Base-by-base conservation (phyloP, 768 basidiomycete species). In the Hysterangium stoloniferum region DNA sequence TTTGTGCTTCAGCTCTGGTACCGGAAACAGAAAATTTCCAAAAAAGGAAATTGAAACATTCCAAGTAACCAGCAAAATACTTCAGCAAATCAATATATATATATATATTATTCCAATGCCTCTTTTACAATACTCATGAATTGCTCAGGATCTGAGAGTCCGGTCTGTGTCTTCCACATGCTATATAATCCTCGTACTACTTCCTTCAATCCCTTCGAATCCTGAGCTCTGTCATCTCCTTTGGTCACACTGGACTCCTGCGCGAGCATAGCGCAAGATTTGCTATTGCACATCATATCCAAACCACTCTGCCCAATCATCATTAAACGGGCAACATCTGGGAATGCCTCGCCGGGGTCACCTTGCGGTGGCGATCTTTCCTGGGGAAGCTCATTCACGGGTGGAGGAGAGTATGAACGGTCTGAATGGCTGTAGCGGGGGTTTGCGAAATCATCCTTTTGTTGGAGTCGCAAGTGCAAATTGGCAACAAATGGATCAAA, bases 141-240 rank as follows among this genome's bases (percentile, higher is more conserved):
- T 2, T 17, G 9, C 32, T 19, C 49, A 11, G 29, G 38, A 40
- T 41, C 31, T 6, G 15, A 19, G 7, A 40, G 20, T 40, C 27
- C 25, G 4, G 49, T 29, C 19, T 40, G 25, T 29, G 71, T 58
- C 59, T 66, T 76, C 83, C 84, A 85, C 19, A 85, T 70, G 25
- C 62, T 67, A 61, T 77, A 84, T 34, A 86, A 61, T 1, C 78
- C 75, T 52, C 68, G 71, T 43, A 84, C 72, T 28, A 74, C 71
- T 32, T 77, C 72, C 34, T 67, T 71, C 40, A 85, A 63, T 17
- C 75, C 71, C 45, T 55, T 28, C 34, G 22, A 27, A 34, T 41
- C 22, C 46, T 36, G 29, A 63, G 46, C n/a, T n/a, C n/a, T n/a
- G n/a, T n/a, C n/a, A n/a, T n/a, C n/a, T n/a, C n/a, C n/a, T n/a